These are phyloP conservation scores for Hypholoma fasciculare DNA, from an alignment of 768 basidiomycete genomes.

Conservation along the genomic window DNA sequence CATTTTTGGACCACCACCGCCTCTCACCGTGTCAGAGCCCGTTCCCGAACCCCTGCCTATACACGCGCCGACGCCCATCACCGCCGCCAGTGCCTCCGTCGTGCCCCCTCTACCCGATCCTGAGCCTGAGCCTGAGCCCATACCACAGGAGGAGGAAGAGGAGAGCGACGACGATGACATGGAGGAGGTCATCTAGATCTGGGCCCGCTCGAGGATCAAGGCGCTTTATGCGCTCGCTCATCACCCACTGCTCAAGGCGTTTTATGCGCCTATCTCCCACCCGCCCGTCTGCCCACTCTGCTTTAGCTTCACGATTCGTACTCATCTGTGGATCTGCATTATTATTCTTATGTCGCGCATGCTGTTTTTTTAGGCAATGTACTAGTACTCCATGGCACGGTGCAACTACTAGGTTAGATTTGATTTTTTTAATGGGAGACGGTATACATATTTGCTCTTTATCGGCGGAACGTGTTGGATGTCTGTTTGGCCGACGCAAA, in stretches of 20 bases:
- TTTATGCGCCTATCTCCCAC: too few relatives aligned
- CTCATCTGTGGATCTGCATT: not conserved
- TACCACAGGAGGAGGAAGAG: conserved; percentile 22
- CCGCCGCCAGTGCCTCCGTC: conserved; percentile 3
- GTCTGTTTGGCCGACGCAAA: too few relatives aligned
- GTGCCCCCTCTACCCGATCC: not conserved
- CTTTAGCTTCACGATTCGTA: not conserved
- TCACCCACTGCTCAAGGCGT: too few relatives aligned
- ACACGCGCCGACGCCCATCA: not conserved
- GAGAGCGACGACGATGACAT: conserved; percentile 43
- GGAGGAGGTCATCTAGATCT: conserved; percentile 40
- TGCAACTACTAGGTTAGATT: too few relatives aligned
- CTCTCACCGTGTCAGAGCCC: not conserved
- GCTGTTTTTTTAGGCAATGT: not conserved
- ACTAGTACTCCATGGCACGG: not conserved
- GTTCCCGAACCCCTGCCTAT: conserved; percentile 2
- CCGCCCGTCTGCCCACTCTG: not conserved
- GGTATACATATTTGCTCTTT: too few relatives aligned
- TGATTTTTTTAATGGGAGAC: too few relatives aligned
- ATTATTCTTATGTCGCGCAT: not conserved
- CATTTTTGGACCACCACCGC: not conserved
- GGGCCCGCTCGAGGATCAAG: not conserved
- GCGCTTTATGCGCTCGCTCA: not conserved
- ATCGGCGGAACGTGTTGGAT: too few relatives aligned
- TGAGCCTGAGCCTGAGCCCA: conserved; percentile 1